Evolutionary conservation across 2,329 filamentous ascomycete genomes (phyloP).

Genomic region (Diaporthe ilicicola): DNA sequence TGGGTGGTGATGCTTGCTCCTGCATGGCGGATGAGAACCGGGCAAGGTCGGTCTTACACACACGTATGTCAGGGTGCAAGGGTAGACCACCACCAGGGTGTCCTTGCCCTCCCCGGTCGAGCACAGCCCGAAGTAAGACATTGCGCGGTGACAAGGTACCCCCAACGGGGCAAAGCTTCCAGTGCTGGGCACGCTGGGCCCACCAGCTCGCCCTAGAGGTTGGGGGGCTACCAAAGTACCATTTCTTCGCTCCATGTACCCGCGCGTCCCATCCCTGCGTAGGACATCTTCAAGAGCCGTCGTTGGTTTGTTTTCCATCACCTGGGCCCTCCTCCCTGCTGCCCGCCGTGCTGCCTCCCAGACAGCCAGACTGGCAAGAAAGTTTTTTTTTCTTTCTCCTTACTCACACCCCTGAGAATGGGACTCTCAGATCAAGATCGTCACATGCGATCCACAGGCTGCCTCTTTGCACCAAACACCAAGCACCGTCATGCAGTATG

Average conservation of each 20-base stretch:
- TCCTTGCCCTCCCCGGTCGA: background rate
- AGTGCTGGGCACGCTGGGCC: background rate
- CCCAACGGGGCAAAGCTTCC: background rate
- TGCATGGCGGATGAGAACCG: constrained; percentile 2
- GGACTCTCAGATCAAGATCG: no score
- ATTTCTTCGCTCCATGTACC: background rate
- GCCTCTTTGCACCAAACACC: constrained; percentile 11
- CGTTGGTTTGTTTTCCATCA: background rate
- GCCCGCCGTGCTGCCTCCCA: background rate
- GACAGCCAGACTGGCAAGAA: background rate
- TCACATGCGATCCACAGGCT: background rate
- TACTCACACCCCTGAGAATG: no score
- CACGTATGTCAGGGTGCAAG: no score
- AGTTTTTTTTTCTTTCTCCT: no score
- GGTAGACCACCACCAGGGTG: no score
- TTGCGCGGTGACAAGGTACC: constrained; percentile 2
- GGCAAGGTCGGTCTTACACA: background rate
- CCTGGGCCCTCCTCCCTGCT: background rate
- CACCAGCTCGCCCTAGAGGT: background rate
- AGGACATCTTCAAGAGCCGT: background rate
- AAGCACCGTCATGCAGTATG: constrained; percentile 1
- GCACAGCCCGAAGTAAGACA: constrained; percentile 20
- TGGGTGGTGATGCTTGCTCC: background rate
- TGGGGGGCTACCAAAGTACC: constrained; percentile 12
- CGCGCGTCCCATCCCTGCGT: background rate